These are phyloP conservation scores for Carpinus fangiana DNA, from an alignment of 306 rosid species.

Conservation along the genomic window DNA sequence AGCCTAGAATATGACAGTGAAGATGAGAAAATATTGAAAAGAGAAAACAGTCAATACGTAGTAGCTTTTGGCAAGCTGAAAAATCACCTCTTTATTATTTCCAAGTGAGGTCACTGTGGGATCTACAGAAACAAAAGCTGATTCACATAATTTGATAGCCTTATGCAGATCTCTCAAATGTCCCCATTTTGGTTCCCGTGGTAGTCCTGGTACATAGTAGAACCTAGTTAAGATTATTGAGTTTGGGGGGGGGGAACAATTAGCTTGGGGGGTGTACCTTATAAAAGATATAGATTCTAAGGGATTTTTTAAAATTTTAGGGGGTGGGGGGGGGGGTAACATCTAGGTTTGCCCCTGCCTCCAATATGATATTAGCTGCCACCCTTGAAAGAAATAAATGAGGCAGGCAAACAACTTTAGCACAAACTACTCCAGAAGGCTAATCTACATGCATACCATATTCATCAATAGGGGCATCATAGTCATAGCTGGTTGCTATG, in stretches of 20 bases:
- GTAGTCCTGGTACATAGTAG: slow-evolving; percentile 51
- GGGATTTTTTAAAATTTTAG: too few relatives aligned
- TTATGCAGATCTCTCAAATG: slow-evolving; percentile 83
- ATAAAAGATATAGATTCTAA: too few relatives aligned
- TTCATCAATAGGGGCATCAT: slow-evolving; percentile 92
- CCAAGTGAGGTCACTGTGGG: slow-evolving; percentile 70
- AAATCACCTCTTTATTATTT: slow-evolving; percentile 61
- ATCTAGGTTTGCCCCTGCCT: not conserved
- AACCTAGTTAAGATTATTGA: slow-evolving; percentile 23
- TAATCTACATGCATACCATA: slow-evolving; percentile 53
- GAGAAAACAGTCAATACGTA: slow-evolving; percentile 3
- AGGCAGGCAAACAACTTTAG: slow-evolving; percentile 8
- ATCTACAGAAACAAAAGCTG: slow-evolving; percentile 67
- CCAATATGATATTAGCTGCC: not conserved
- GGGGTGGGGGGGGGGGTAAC: too few relatives aligned
- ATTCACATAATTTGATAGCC: slow-evolving; percentile 76
- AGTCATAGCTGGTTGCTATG: slow-evolving; percentile 92
- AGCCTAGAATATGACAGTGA: slow-evolving; percentile 45
- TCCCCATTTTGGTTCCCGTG: slow-evolving; percentile 86
- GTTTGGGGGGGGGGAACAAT: too few relatives aligned
- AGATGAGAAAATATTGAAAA: slow-evolving; percentile 16
- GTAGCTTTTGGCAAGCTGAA: slow-evolving; percentile 21
- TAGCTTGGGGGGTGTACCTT: too few relatives aligned
- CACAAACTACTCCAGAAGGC: slow-evolving; percentile 2
- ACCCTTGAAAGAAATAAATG: not conserved